A percentile compares a stretch with the other conserved stretches of the same genome.
phyloP scores from a whole-genome alignment of 495 filamentous ascomycete genomes.

The Oidiodendron maius region DNA sequence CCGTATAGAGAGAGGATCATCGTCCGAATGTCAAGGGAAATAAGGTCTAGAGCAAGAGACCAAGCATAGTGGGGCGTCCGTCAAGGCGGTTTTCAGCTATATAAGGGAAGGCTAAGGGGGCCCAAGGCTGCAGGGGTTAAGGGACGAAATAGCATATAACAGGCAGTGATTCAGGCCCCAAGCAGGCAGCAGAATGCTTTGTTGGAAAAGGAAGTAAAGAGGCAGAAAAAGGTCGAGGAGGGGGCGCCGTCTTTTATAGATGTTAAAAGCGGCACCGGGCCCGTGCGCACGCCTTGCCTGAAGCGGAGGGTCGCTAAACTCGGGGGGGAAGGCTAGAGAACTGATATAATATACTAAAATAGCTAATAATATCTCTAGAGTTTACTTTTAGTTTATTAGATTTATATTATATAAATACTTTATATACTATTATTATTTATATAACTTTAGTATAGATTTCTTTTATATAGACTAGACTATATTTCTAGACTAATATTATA shows the following conservation, averaged over 20 bases:
- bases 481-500: too few species aligned
- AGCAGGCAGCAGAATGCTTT: background rate
- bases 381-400: too few species aligned
- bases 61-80: background rate
- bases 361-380: too few species aligned
- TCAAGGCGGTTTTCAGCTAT: constrained; percentile 3
- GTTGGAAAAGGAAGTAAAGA: constrained; percentile 5
- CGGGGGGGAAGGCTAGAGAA: too few species aligned
- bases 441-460: too few species aligned
- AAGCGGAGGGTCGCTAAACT: constrained; percentile 13
- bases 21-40: constrained; percentile 3
- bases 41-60: background rate
- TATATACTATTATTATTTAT: too few species aligned
- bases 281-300: constrained; percentile 11
- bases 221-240: constrained; percentile 4
- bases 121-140: background rate
- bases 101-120: background rate
- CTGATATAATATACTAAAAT: too few species aligned
- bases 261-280: constrained; percentile 9
- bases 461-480: too few species aligned
- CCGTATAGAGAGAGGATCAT: constrained; percentile 2
- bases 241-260: constrained; percentile 9
- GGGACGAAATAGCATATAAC: too few species aligned
- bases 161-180: too few species aligned
- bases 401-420: too few species aligned